Percentiles rank a stretch among this genome's conserved stretches.
Conservation (phyloP, 2,329 filamentous ascomycete species). For the Macroventuria anomochaeta region DNA sequence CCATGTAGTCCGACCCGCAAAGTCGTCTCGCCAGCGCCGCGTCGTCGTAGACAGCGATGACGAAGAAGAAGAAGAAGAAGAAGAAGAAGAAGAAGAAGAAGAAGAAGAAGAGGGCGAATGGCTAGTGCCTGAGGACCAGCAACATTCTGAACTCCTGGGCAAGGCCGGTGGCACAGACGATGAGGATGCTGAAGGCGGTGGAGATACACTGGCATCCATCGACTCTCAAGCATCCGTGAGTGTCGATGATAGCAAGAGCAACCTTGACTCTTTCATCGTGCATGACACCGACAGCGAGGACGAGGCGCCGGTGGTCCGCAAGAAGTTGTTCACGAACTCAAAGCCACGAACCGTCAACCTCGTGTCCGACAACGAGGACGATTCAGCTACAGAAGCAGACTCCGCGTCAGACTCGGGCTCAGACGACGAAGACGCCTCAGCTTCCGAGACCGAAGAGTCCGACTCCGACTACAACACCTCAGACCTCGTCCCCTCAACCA, state of each 20-base stretch:
- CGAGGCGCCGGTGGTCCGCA: constrained; percentile 40
- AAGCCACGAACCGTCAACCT: constrained; percentile 62
- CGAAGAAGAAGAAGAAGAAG: constrained; percentile 71
- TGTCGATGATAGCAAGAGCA: constrained; percentile 55
- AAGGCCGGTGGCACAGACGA: constrained; percentile 85
- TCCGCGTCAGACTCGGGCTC: constrained; percentile 51
- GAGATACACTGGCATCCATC: constrained; percentile 76
- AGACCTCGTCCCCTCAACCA: constrained; percentile 74
- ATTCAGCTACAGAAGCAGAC: constrained; percentile 48
- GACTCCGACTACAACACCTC: constrained; percentile 51
- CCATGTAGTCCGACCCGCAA: constrained; percentile 14
- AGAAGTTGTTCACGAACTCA: constrained; percentile 35
- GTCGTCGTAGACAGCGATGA: constrained; percentile 71
- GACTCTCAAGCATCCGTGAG: constrained; percentile 72
- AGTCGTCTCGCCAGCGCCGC: constrained; percentile 41
- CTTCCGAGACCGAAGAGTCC: constrained; percentile 51
- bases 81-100: no score
- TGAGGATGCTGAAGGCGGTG: constrained; percentile 85
- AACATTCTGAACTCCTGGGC: constrained; percentile 66
- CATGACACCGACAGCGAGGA: constrained; percentile 50
- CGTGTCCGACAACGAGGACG: constrained; percentile 54
- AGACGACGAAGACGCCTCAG: constrained; percentile 52
- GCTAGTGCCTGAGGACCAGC: constrained; percentile 75
- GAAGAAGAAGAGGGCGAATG: constrained; percentile 76
- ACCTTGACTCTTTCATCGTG: constrained; percentile 45